Evolutionary conservation across 805 yeast genomes (phyloP), one percentile per base, ranked within the genome.

Genomic region (Sugiyamaella boreocaroliniensis): DNA sequence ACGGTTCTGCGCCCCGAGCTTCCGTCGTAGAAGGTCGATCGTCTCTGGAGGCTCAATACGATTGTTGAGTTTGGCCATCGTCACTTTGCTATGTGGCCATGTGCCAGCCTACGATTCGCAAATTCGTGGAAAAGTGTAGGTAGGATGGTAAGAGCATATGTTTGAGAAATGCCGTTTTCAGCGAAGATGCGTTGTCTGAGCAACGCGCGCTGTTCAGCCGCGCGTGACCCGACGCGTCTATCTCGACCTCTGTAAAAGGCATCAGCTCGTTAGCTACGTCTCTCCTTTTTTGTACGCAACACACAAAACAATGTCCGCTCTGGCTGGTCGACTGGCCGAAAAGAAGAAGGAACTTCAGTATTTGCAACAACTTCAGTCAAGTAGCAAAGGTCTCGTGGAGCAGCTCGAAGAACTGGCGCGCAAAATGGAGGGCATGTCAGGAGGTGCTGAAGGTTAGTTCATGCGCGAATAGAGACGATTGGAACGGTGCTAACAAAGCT

Each of bases 261-360:
- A n/a, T n/a, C n/a, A n/a, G n/a, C n/a, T n/a, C n/a, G n/a, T n/a
- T n/a, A n/a, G n/a, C n/a, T n/a, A n/a, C n/a, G n/a, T n/a, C n/a
- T n/a, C n/a, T n/a, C n/a, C n/a, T n/a, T n/a, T n/a, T n/a, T n/a
- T n/a, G n/a, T n/a, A n/a, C n/a, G n/a, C n/a, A n/a, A n/a, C n/a
- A n/a, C n/a, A 18, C 43, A 15, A 18, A 20, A 9, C 40, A 32
- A 45, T 45, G 48, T 45, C 48, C 66, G 59, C 68, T 16, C 56
- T 72, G 4, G 68, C 67, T 9, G 61, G 59, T 34, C 59, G 67
- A 43, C 65, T 70, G 29, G 57, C 57, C 3, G 80, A 77, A 48
- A 81, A 82, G 58, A 62, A 71, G 49, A 70, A 70, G 18, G 87
- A 83, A 55, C 72, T 83, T 15, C 76, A 71, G 47, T 68, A 74